Base-by-base conservation (phyloP, 768 basidiomycete species). In the Lactarius hengduanensis region DNA sequence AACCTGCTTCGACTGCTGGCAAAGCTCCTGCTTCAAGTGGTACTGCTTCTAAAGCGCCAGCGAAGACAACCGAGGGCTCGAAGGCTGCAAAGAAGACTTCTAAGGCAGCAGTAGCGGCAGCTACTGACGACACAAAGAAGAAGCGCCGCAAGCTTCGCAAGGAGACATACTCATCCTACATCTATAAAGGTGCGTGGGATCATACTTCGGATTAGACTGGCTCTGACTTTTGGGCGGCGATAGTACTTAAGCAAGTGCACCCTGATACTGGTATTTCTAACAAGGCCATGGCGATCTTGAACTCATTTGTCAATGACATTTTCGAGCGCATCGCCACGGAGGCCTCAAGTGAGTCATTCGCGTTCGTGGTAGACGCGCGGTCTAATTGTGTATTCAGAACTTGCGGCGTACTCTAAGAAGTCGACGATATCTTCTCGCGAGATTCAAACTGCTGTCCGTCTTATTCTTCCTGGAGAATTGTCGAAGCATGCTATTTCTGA, bases 401-500 rank as follows among this genome's bases (percentile, higher is more conserved):
- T 98, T 74, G 94, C 96, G 63, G 86, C 93, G 1, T 98, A 98
- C 84, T 97, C 96, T 63, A 96, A 98, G 86, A 96, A 97, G 80
- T 97, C 96, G 3, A 98, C 96, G 54, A 98, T 98, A 77, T 96
- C 96, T 22, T 97, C 94, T 28, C 92, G 96, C 66, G 96, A 98
- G 80, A 98, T 98, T 74, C 96, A 98, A 80, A 98, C 96, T 36
- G 85, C 92, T 47, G 96, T 97, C 59, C 91, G 96, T 64, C 84
- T 96, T 55, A 97, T 98, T 74, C 89, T 98, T 32, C 95, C 96
- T 67, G 96, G 95, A 79, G 96, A 98, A 80, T 87, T 98, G 54
- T 92, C 95, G 75, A 98, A 98, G 83, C 96, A 98, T 76, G 96
- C 96, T 63, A 97, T 98, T 77, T 96, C 94, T 32, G 96, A 98